Percentiles rank a stretch among this genome's conserved stretches.
phyloP scores from a whole-genome alignment of 805 yeast species.

The Crinitomyces ghanaensis region DNA sequence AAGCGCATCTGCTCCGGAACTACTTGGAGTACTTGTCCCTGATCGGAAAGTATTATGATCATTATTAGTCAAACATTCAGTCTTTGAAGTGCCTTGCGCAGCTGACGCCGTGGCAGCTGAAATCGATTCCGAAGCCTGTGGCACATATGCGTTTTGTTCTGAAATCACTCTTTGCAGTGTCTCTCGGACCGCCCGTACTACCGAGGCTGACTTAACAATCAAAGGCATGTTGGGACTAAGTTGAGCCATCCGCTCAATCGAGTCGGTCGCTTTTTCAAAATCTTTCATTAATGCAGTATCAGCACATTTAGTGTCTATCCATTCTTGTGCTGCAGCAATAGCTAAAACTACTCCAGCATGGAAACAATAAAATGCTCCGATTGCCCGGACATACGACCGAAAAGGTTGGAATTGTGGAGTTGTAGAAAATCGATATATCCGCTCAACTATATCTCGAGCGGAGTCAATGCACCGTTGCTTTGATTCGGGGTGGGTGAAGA shows the following conservation, averaged over 20 bases:
- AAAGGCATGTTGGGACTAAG: constrained; percentile 4
- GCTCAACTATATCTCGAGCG: constrained; percentile 1
- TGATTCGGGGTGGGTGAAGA: constrained; percentile 5
- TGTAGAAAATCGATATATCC: constrained; percentile 1
- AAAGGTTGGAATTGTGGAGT: constrained; percentile 2
- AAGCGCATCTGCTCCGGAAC: constrained; percentile 1
- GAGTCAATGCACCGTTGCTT: constrained; percentile 4
- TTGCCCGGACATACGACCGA: constrained; percentile 5
- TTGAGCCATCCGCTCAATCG: not conserved
- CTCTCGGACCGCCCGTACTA: not conserved
- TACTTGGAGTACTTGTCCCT: no score
- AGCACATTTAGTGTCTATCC: not conserved
- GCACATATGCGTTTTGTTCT: no score
- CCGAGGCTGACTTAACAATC: constrained; percentile 3
- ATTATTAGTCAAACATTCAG: no score
- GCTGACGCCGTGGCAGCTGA: no score
- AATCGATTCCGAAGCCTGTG: no score
- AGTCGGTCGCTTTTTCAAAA: not conserved
- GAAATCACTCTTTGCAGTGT: not conserved
- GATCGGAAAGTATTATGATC: no score
- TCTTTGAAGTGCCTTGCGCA: no score
- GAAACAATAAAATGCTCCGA: constrained; percentile 8
- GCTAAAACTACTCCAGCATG: constrained; percentile 10
- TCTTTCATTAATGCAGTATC: not conserved
- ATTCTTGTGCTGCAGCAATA: constrained; percentile 6